These are phyloP conservation scores for Fusarium sp. DNA, from an alignment of 2,329 filamentous ascomycete species.

Conservation along the genomic window DNA sequence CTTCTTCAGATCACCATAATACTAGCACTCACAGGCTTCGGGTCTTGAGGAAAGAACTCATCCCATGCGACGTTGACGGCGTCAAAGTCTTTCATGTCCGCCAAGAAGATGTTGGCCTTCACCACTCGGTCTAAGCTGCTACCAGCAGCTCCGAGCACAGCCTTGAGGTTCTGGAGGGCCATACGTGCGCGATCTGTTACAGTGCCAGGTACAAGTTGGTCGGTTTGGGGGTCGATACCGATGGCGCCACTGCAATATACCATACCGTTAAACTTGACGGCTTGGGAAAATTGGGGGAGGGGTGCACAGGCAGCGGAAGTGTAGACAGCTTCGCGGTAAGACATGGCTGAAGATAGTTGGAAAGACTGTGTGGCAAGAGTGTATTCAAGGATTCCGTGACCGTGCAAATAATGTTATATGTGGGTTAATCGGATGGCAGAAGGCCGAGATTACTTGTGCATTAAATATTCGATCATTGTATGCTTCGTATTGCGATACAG, in stretches of 20 bases:
- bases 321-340: neutral
- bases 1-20: accelerated
- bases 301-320: neutral
- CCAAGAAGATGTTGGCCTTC: constrained; percentile 20
- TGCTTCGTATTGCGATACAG: too few relatives aligned
- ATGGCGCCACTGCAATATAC: constrained; percentile 12
- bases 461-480: too few relatives aligned
- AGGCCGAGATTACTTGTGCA: too few relatives aligned
- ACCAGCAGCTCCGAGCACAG: constrained; percentile 9
- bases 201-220: neutral
- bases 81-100: constrained; percentile 11
- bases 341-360: neutral
- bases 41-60: neutral
- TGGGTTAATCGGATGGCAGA: too few relatives aligned
- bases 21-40: constrained; percentile 1
- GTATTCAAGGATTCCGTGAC: too few relatives aligned
- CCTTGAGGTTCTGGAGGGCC: constrained; percentile 2
- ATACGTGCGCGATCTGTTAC: neutral
- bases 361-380: too few relatives aligned
- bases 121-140: constrained; percentile 8
- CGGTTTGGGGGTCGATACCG: constrained; percentile 3
- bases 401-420: too few relatives aligned
- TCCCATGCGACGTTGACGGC: constrained; percentile 19
- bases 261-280: constrained; percentile 5
- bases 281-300: constrained; percentile 9